Evolutionary conservation across 192 early-diverging fungal species (phyloP).

Genomic region (Phycomyces nitens): DNA sequence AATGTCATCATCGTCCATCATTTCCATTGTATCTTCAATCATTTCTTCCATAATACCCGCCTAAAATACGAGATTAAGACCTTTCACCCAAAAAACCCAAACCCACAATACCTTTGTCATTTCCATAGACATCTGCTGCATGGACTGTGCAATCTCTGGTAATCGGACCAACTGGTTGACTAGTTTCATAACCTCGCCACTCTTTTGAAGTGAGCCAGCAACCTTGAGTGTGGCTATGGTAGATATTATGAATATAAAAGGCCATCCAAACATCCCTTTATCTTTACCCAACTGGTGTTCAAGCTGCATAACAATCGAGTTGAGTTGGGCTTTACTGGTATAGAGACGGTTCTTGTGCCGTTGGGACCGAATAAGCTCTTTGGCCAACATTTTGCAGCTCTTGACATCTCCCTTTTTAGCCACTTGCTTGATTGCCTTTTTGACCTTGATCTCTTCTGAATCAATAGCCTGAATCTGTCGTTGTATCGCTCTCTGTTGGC

Average conservation of each 20-base stretch:
- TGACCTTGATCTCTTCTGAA: slow-evolving; percentile 81
- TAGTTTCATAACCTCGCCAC: slow-evolving; percentile 84
- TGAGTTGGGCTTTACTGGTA: slow-evolving; percentile 90
- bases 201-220: slow-evolving; percentile 82
- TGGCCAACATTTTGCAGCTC: slow-evolving; percentile 72
- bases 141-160: slow-evolving; percentile 75
- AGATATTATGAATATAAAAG: neutral
- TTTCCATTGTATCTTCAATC: slow-evolving; percentile 86
- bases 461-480: slow-evolving; percentile 77
- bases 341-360: slow-evolving; percentile 78
- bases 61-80: slow-evolving; percentile 32
- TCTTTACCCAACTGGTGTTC: slow-evolving; percentile 78
- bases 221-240: slow-evolving; percentile 79
- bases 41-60: slow-evolving; percentile 96
- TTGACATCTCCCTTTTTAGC: slow-evolving; percentile 84
- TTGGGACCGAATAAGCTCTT: slow-evolving; percentile 76
- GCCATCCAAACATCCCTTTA: neutral
- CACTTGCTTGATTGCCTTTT: slow-evolving; percentile 71
- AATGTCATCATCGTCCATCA: slow-evolving; percentile 81
- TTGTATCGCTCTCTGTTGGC: slow-evolving; percentile 86
- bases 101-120: slow-evolving; percentile 97
- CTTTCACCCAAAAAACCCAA: neutral
- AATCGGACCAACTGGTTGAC: slow-evolving; percentile 86
- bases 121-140: slow-evolving; percentile 93
- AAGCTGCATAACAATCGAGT: slow-evolving; percentile 86